Evolutionary conservation across 805 yeast genomes (phyloP), one percentile per base, ranked within the genome.

Genomic region (Starmerella ratchasimensis): DNA sequence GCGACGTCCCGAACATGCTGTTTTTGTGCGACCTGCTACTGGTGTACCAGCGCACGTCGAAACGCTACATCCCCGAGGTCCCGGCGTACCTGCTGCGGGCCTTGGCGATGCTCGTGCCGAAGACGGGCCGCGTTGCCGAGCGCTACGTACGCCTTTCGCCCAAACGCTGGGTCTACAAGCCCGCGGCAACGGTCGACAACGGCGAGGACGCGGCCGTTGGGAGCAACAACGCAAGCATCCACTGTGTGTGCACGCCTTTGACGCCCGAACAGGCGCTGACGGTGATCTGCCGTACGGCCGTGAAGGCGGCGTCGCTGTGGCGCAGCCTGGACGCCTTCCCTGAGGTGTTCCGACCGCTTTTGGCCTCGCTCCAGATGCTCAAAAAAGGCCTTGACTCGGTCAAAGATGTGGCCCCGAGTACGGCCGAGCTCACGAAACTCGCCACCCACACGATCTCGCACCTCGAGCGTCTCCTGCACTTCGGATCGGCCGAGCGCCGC

Each of bases 21-120:
- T 76, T 72, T 42, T 53, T 84, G n/a, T 66, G 74, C 38, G 83
- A 76, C 42, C 60, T 74, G 13, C 59, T 80, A 17, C 54, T 77
- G 41, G 70, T 69, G 41, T 90, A 81, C 56, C 96, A 90, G 61
- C 62, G 82, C 42, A 53, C 80, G 20, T 72, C 95, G 22, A 79
- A 83, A 57, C 67, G 98, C 50, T 75, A 64, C 49, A 62, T 78
- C 33, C 98, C 99, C 0, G 98, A 90, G 58, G 68, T 79, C 9
- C 57, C 67, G 5, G 67, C 59, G 34, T 78, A 76, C 28, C 26
- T 51, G 31, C 38, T 72, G 69, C 16, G 50, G 11, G 36, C 36
- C 17, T 31, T 46, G 13, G 36, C 32, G 3, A 38, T 37, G 31
- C 15, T 43, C 10, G 17, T 17, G 9, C 39, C 38, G 0, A 28